Evolutionary conservation across 1,284 basidiomycete species (phyloP).

Genomic region (Ustilago curta): DNA sequence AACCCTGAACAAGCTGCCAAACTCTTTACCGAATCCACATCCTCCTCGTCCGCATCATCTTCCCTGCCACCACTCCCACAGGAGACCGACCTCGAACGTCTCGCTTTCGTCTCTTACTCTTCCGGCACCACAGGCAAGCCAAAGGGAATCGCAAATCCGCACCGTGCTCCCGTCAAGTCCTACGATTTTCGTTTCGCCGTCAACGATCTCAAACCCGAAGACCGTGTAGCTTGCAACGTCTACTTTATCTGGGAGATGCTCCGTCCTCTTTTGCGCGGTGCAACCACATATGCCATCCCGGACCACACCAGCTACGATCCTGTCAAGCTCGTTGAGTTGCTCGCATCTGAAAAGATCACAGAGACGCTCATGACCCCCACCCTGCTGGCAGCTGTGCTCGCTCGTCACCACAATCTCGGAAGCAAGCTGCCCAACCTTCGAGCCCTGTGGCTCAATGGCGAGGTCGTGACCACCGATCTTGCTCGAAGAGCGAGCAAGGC

Average conservation of each 20-base stretch:
- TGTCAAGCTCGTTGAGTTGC: constrained; percentile 58
- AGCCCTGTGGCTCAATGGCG: constrained; percentile 68
- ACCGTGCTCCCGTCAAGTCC: constrained; percentile 64
- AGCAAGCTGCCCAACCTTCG: constrained; percentile 58
- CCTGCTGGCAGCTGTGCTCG: constrained; percentile 63
- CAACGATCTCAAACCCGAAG: constrained; percentile 58
- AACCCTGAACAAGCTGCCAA: constrained; percentile 5
- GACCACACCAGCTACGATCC: constrained; percentile 67
- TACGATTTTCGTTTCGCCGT: constrained; percentile 65
- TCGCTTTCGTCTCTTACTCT: constrained; percentile 68
- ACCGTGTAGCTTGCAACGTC: constrained; percentile 68
- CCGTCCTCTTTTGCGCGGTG: constrained; percentile 64
- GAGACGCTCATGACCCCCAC: constrained; percentile 69
- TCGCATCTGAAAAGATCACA: constrained; percentile 60
- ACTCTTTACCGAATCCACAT: constrained; percentile 13
- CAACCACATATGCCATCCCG: constrained; percentile 65
- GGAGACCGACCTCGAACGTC: constrained; percentile 61
- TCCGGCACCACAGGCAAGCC: constrained; percentile 68
- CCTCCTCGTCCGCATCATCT: constrained; percentile 5
- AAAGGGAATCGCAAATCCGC: constrained; percentile 68
- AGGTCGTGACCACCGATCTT: constrained; percentile 67
- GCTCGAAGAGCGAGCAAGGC: constrained; percentile 61
- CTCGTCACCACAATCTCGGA: constrained; percentile 54
- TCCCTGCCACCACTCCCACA: constrained; percentile 35
- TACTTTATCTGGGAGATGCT: constrained; percentile 69